Percentiles rank a stretch among this genome's conserved stretches.
Conservation (phyloP, 73 alveolate genomes). For the Tetrahymena elliotti region DNA sequence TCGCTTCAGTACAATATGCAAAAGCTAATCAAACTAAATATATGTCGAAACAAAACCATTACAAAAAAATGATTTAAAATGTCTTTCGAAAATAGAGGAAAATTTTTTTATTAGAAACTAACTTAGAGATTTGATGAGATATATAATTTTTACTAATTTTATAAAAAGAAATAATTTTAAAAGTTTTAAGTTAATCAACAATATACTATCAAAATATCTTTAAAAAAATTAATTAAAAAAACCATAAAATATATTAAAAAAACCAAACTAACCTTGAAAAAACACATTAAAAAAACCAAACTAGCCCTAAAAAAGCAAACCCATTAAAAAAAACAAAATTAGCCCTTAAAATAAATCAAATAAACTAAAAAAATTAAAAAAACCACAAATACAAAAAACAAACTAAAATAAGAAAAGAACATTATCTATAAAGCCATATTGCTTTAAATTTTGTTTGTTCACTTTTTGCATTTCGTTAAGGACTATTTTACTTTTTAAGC, state of each 20-base stretch:
- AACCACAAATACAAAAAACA: too few species aligned
- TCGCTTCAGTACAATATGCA: background rate
- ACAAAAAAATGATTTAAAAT: background rate
- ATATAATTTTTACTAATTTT: background rate
- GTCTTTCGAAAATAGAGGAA: background rate
- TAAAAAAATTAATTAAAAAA: background rate
- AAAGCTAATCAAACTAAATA: background rate
- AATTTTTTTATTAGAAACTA: background rate
- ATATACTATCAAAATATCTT: background rate
- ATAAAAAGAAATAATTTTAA: background rate
- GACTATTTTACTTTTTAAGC: too few species aligned
- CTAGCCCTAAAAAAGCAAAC: background rate
- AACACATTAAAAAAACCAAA: background rate
- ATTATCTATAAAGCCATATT: too few species aligned
- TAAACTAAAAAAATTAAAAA: too few species aligned
- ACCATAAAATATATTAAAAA: background rate
- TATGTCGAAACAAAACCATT: background rate
- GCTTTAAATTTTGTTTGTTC: too few species aligned
- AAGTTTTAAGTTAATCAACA: background rate
- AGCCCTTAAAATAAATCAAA: background rate
- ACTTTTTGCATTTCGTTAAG: too few species aligned
- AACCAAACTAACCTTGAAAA: background rate
- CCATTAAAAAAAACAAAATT: background rate
- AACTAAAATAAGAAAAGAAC: too few species aligned
- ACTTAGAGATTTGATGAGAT: background rate